Conservation (phyloP, 2,329 filamentous ascomycete species). For the Penicillium sp. region DNA sequence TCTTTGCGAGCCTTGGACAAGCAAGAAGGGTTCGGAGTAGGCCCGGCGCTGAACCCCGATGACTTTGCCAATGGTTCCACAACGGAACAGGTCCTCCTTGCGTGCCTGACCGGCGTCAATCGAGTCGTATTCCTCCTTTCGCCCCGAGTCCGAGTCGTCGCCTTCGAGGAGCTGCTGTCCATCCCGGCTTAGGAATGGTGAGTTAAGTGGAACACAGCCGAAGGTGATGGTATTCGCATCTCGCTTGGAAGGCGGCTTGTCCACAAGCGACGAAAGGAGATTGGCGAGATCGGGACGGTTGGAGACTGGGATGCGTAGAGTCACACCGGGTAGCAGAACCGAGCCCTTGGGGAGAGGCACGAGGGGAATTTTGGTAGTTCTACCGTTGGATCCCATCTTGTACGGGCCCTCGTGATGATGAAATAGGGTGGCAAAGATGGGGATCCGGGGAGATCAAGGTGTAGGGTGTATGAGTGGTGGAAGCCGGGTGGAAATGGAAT, state of each 20-base stretch:
- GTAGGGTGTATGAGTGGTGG: not conserved
- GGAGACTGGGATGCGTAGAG: slow-evolving; percentile 78
- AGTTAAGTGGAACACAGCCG: slow-evolving; percentile 81
- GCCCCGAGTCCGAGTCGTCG: slow-evolving; percentile 51
- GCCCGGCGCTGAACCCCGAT: slow-evolving; percentile 73
- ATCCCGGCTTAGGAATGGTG: slow-evolving; percentile 68
- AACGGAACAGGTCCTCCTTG: slow-evolving; percentile 74
- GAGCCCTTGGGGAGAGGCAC: slow-evolving; percentile 77
- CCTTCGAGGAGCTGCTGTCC: slow-evolving; percentile 73
- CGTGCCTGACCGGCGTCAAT: slow-evolving; percentile 60
- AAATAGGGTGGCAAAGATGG: slow-evolving; percentile 8
- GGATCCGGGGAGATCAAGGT: not conserved
- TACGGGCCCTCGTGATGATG: slow-evolving; percentile 5
- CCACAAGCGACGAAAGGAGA: slow-evolving; percentile 80
- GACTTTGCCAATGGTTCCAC: slow-evolving; percentile 78
- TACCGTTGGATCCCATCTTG: slow-evolving; percentile 40
- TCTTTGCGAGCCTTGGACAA: slow-evolving; percentile 81
- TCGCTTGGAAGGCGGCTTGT: slow-evolving; percentile 63
- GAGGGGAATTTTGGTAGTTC: slow-evolving; percentile 60
- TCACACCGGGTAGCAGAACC: slow-evolving; percentile 81
- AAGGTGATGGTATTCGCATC: slow-evolving; percentile 70
- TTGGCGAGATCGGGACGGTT: slow-evolving; percentile 85
- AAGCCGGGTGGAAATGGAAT: not conserved
- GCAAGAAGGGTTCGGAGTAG: slow-evolving; percentile 72
- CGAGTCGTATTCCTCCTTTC: slow-evolving; percentile 46